Conservation (phyloP, 208 protist species). For the Trichomonas tenax region DNA sequence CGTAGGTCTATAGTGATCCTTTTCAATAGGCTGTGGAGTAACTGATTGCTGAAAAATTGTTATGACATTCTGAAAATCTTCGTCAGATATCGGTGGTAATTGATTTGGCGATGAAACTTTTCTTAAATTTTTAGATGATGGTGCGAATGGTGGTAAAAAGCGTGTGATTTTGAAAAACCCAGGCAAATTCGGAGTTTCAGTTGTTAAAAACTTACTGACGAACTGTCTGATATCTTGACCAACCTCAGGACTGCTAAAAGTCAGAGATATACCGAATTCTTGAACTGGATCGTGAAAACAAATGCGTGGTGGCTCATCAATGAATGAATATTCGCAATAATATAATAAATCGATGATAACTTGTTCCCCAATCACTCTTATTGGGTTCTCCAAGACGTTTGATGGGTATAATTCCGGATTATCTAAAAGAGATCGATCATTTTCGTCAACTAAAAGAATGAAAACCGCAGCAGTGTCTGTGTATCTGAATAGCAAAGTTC, state of each 20-base stretch:
- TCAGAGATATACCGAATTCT: not conserved
- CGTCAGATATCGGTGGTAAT: not conserved
- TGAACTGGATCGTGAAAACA: not conserved
- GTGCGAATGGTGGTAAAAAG: not conserved
- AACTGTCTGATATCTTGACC: not conserved
- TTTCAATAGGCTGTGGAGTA: not conserved
- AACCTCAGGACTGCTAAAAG: not conserved
- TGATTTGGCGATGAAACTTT: not conserved
- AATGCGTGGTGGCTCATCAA: not conserved
- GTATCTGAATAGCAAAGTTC: not conserved
- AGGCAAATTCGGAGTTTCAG: not conserved
- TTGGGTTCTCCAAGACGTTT: not conserved
- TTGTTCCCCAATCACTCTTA: not conserved
- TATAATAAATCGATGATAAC: not conserved
- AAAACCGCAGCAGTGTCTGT: not conserved
- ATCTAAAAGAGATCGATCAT: not conserved
- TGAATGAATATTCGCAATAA: constrained; percentile 9
- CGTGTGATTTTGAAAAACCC: not conserved
- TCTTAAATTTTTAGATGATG: not conserved
- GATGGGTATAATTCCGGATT: not conserved
- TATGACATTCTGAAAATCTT: not conserved
- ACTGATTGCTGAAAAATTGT: not conserved
- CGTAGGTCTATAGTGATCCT: not conserved
- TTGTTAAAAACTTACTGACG: not conserved
- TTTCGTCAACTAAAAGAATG: not conserved